phyloP scores from a whole-genome alignment of 805 yeast genomes.

The Cyberlindnera misumaiensis region DNA sequence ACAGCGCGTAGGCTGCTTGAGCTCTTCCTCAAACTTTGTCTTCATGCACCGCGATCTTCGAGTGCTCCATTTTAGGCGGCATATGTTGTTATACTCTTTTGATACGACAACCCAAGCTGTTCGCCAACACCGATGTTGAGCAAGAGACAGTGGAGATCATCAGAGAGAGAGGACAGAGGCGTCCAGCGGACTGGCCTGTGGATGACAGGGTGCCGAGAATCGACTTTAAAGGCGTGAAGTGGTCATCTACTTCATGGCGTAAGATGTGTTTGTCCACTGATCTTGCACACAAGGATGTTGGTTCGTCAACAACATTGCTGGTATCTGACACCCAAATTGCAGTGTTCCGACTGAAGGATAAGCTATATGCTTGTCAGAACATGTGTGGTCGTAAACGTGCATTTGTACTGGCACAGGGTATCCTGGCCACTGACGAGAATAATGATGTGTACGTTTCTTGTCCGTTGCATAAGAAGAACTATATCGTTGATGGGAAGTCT shows the following conservation, averaged over 20 bases:
- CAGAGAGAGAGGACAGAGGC: slow-evolving; percentile 30
- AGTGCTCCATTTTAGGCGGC: too few relatives aligned
- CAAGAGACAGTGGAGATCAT: slow-evolving; percentile 29
- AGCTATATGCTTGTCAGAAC: slow-evolving; percentile 30
- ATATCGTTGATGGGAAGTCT: too few relatives aligned
- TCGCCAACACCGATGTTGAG: slow-evolving; percentile 24
- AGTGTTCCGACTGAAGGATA: slow-evolving; percentile 26
- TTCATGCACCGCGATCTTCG: too few relatives aligned
- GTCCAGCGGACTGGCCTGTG: slow-evolving; percentile 31
- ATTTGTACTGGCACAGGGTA: slow-evolving; percentile 31
- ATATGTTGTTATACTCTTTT: too few relatives aligned
- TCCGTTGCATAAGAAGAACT: slow-evolving; percentile 32
- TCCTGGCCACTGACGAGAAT: slow-evolving; percentile 26
- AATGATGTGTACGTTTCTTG: slow-evolving; percentile 28
- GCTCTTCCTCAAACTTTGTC: too few relatives aligned
- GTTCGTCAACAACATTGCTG: slow-evolving; percentile 27
- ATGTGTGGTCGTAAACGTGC: slow-evolving; percentile 35
- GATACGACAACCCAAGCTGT: too few relatives aligned
- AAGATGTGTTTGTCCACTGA: slow-evolving; percentile 23
- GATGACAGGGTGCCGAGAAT: slow-evolving; percentile 17
- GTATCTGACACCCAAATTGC: slow-evolving; percentile 33
- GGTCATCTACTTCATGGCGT: slow-evolving; percentile 29
- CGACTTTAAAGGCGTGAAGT: slow-evolving; percentile 25
- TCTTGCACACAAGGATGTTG: slow-evolving; percentile 25
- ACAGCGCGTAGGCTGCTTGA: too few relatives aligned